Evolutionary conservation across 73 alveolate genomes (phyloP).

Genomic region (Blepharisma japonicum): DNA sequence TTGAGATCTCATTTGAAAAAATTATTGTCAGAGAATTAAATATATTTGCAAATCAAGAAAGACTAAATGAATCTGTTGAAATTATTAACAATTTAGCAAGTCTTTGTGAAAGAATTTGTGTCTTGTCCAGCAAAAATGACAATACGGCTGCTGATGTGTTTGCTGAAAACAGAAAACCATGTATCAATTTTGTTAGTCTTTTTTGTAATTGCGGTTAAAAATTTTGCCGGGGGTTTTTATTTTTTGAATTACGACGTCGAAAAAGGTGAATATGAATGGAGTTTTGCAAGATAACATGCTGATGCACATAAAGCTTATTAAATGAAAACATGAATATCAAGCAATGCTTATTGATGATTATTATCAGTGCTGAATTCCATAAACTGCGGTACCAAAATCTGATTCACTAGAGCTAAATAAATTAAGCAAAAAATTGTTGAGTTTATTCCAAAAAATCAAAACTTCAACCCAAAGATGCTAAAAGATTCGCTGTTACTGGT

Average conservation of each 20-base stretch:
- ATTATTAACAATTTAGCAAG: too few relatives aligned
- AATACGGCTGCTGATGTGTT: conserved; percentile 72
- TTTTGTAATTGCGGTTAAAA: conserved; percentile 55
- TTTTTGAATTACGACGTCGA: conserved; percentile 52
- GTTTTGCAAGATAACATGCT: conserved; percentile 49
- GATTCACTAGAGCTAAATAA: background rate
- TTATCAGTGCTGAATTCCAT: background rate
- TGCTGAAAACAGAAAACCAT: conserved; percentile 70
- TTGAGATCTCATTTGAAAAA: too few relatives aligned
- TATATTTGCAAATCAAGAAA: too few relatives aligned
- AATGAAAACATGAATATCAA: background rate
- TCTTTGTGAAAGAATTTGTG: too few relatives aligned
- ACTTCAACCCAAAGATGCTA: conserved; percentile 7
- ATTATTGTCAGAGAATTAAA: too few relatives aligned
- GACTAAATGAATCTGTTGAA: too few relatives aligned
- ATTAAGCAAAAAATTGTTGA: background rate
- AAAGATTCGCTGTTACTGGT: background rate
- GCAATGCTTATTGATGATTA: conserved; percentile 4
- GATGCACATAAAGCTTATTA: conserved; percentile 2
- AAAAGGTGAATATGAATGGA: conserved; percentile 54
- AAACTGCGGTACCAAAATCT: background rate
- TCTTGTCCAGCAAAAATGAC: too few relatives aligned
- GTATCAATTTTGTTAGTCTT: conserved; percentile 56
- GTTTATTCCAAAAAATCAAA: background rate
- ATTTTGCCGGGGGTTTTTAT: conserved; percentile 59